These are phyloP conservation scores for Sistotremastrum suecicum DNA, from an alignment of 768 basidiomycete species.

Conservation along the genomic window DNA sequence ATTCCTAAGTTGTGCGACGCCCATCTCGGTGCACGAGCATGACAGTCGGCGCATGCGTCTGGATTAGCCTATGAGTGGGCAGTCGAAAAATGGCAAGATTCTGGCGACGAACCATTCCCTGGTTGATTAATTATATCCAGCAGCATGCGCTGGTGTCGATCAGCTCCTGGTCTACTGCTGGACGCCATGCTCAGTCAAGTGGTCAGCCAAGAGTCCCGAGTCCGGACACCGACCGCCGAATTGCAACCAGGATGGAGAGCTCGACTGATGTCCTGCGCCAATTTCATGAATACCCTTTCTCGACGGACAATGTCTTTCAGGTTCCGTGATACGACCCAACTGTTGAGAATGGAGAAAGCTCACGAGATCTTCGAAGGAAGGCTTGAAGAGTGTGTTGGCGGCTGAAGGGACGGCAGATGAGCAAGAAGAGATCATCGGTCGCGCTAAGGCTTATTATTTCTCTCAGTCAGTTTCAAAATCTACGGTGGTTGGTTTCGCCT, in stretches of 20 bases:
- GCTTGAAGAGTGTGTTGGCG: no score
- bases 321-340: constrained; percentile 19
- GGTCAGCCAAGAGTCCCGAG: not conserved
- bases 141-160: constrained; percentile 52
- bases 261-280: constrained; percentile 4
- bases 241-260: not conserved
- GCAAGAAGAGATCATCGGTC: constrained; percentile 2
- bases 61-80: constrained; percentile 3
- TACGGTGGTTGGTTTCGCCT: no score
- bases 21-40: constrained; percentile 78
- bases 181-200: not conserved
- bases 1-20: constrained; percentile 80
- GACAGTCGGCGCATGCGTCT: constrained; percentile 92
- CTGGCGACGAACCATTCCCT: constrained; percentile 58
- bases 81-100: not conserved
- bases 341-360: no score
- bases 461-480: not conserved
- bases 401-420: not conserved
- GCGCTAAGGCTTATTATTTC: constrained; percentile 5
- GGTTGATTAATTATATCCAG: constrained; percentile 56
- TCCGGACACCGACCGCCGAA: constrained; percentile 13
- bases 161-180: constrained; percentile 15
- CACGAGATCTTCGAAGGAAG: no score
- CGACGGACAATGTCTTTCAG: constrained; percentile 43
- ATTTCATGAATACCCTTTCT: constrained; percentile 37